A percentile compares a stretch with the other conserved stretches of the same genome.
These are phyloP conservation scores for Rutstroemia sp. DNA, from an alignment of 2,329 filamentous ascomycete genomes.

Conservation along the genomic window DNA sequence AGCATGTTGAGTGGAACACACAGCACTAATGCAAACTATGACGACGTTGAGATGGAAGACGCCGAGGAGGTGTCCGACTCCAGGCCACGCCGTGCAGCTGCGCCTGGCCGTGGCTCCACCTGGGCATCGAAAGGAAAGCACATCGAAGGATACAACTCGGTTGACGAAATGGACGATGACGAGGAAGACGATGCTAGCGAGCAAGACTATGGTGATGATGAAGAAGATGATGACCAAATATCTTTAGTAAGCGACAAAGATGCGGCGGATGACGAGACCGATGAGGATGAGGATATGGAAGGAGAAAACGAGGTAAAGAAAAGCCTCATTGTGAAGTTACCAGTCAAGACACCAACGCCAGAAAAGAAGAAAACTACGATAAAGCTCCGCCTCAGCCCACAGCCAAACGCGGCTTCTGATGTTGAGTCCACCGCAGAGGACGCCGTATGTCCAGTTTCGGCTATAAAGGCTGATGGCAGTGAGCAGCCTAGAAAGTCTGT, in stretches of 20 bases:
- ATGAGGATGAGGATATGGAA: slow-evolving; percentile 35
- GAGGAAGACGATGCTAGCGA: slow-evolving; percentile 64
- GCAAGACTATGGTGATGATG: slow-evolving; percentile 68
- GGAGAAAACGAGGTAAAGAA: slow-evolving; percentile 46
- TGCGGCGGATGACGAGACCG: slow-evolving; percentile 45
- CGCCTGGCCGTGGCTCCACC: slow-evolving; percentile 16
- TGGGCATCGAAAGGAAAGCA: slow-evolving; percentile 36
- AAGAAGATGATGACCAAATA: slow-evolving; percentile 61
- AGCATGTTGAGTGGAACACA: slow-evolving; percentile 44
- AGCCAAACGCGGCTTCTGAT: slow-evolving; percentile 4
- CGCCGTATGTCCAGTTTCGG: neutral
- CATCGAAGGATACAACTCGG: slow-evolving; percentile 48
- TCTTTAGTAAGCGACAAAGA: slow-evolving; percentile 50
- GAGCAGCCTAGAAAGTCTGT: slow-evolving; percentile 3
- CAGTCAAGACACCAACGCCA: slow-evolving; percentile 34
- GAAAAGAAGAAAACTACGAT: slow-evolving; percentile 23
- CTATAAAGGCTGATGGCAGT: neutral
- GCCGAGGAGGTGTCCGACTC: slow-evolving; percentile 31
- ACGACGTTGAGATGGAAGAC: slow-evolving; percentile 37
- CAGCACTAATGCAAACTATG: slow-evolving; percentile 12
- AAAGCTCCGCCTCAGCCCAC: slow-evolving; percentile 18
- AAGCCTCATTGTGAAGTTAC: slow-evolving; percentile 70
- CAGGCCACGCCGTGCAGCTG: slow-evolving; percentile 34
- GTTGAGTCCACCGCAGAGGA: slow-evolving; percentile 8
- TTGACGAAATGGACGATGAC: slow-evolving; percentile 47